phyloP scores from a whole-genome alignment of 139 green algal genomes.

The Coelastrella sp. region DNA sequence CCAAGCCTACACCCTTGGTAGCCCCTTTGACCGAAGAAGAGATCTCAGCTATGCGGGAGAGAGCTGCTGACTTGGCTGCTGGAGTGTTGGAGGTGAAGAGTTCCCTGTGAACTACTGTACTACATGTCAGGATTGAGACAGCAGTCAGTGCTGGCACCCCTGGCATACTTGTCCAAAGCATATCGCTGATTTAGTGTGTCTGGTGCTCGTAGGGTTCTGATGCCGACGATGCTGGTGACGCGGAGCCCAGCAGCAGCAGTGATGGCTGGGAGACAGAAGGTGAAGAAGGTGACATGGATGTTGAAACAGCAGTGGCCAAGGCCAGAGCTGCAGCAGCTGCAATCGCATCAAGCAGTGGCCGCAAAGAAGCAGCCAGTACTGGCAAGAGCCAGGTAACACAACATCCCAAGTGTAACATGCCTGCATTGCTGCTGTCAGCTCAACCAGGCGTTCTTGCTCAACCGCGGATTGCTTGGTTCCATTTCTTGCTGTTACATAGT shows the following conservation, averaged over 20 bases:
- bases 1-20: conserved; percentile 66
- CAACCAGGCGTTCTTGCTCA: too few species aligned
- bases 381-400: too few species aligned
- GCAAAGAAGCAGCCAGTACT: not conserved
- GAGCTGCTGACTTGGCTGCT: conserved; percentile 32
- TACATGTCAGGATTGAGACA: too few species aligned
- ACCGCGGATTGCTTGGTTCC: too few species aligned
- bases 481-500: too few species aligned
- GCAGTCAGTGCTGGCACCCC: too few species aligned
- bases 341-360: conserved; percentile 37
- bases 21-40: conserved; percentile 75
- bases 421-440: too few species aligned
- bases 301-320: conserved; percentile 50
- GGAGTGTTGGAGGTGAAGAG: conserved; percentile 10
- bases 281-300: conserved; percentile 50
- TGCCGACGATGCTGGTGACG: conserved; percentile 27
- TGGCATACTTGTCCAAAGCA: too few species aligned
- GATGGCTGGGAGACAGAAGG: conserved; percentile 43
- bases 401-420: too few species aligned
- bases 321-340: conserved; percentile 49
- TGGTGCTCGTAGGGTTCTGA: not conserved
- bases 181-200: too few species aligned
- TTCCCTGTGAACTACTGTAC: too few species aligned
- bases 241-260: conserved; percentile 34
- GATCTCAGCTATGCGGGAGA: conserved; percentile 59